phyloP scores from a whole-genome alignment of 1,139 yeast genomes.

The Sugiyamaella sp. region DNA sequence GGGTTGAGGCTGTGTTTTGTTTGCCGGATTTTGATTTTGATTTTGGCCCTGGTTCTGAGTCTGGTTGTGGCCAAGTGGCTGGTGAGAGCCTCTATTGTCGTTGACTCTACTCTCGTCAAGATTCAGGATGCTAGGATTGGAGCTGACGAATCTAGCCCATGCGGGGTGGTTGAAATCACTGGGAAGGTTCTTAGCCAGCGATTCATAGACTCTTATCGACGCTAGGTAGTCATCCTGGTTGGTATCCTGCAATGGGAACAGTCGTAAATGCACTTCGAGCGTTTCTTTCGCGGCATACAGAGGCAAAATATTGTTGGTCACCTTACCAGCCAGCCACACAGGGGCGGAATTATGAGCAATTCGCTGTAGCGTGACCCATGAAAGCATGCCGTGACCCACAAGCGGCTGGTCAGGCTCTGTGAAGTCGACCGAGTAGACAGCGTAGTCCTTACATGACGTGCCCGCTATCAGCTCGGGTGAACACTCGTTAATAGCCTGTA shows the following conservation, averaged over 20 bases:
- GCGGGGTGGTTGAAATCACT: conserved; percentile 30
- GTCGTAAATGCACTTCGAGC: conserved; percentile 32
- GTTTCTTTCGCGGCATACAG: conserved; percentile 29
- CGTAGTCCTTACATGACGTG: conserved; percentile 40
- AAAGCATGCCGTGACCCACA: conserved; percentile 48
- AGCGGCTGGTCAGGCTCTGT: conserved; percentile 45
- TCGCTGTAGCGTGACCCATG: conserved; percentile 34
- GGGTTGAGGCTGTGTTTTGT: background rate
- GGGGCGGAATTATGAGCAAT: conserved; percentile 17
- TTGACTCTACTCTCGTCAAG: background rate
- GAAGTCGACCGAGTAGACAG: conserved; percentile 47
- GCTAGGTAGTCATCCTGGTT: conserved; percentile 29
- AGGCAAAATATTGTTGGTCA: conserved; percentile 29
- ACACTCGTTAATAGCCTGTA: conserved; percentile 39
- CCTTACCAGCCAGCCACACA: conserved; percentile 27
- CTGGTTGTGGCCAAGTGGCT: too few relatives aligned
- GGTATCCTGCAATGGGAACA: conserved; percentile 29
- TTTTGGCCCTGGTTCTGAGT: background rate
- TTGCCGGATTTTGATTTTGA: background rate
- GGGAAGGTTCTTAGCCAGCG: conserved; percentile 26
- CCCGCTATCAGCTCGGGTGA: conserved; percentile 45
- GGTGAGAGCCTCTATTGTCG: background rate
- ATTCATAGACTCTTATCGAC: conserved; percentile 29
- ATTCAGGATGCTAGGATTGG: background rate
- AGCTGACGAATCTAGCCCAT: conserved; percentile 27